Evolutionary conservation across 1,284 basidiomycete genomes (phyloP).

Genomic region (Heterobasidion parviporum): DNA sequence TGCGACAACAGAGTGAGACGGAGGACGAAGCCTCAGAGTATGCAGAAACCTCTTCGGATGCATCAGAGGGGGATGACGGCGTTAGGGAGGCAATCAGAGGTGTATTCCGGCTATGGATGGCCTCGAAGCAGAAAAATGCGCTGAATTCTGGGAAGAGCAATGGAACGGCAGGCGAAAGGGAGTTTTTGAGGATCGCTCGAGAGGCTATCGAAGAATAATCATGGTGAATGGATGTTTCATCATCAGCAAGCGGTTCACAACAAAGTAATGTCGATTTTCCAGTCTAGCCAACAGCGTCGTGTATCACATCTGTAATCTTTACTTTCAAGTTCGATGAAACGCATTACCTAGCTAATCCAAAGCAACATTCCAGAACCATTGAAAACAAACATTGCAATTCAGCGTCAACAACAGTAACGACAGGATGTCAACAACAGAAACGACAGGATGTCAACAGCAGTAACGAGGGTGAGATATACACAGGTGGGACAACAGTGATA

Average conservation of each 20-base stretch:
- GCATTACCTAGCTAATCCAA: no score
- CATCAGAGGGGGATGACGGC: constrained; percentile 16
- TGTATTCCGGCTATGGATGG: constrained; percentile 44
- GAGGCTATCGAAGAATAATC: constrained; percentile 13
- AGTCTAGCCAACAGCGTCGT: no score
- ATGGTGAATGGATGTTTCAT: background rate
- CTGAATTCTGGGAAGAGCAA: background rate
- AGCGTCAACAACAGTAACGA: no score
- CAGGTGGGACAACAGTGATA: no score
- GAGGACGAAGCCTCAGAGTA: background rate
- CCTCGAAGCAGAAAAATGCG: constrained; percentile 14
- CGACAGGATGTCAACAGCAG: no score
- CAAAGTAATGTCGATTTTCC: background rate
- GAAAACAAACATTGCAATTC: no score
- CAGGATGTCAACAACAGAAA: no score
- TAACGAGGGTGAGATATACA: no score
- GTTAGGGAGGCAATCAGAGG: constrained; percentile 35
- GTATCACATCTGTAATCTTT: no score
- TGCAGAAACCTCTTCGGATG: background rate
- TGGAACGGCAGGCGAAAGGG: constrained; percentile 11
- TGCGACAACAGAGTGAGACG: background rate
- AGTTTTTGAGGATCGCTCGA: constrained; percentile 20
- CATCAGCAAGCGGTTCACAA: background rate
- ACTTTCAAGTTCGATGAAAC: no score
- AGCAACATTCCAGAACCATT: no score